A percentile compares a stretch with the other conserved stretches of the same genome.
phyloP scores from a whole-genome alignment of 1,284 basidiomycete genomes.

The Trichosporon sp. region DNA sequence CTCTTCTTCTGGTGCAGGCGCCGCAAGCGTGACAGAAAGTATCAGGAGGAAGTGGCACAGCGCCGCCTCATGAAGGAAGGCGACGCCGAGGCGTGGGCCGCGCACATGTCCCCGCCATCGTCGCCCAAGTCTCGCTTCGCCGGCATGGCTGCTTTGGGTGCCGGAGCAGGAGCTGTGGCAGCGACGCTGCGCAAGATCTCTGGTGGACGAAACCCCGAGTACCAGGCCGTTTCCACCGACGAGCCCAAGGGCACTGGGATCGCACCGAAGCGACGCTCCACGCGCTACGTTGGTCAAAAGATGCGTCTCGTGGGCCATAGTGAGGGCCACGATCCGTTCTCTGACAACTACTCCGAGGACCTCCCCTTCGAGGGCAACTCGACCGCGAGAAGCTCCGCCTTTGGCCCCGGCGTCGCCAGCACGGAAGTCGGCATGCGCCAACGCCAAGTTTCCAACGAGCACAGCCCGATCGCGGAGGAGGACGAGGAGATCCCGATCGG shows the following conservation, averaged over 20 bases:
- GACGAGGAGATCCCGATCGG: neutral
- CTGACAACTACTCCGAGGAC: neutral
- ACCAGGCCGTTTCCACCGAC: neutral
- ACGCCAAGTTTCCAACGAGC: neutral
- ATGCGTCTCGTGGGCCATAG: constrained; percentile 2
- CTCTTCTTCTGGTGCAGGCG: constrained; percentile 1
- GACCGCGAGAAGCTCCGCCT: neutral
- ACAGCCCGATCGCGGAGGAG: neutral
- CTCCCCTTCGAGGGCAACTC: neutral
- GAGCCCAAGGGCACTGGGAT: neutral
- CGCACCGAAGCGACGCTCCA: neutral
- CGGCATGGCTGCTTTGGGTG: neutral
- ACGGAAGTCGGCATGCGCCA: neutral
- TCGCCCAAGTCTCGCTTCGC: neutral
- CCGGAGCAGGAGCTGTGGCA: neutral
- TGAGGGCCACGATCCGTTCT: constrained; percentile 2
- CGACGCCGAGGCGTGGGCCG: neutral
- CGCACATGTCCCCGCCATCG: neutral
- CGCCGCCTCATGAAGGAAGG: neutral
- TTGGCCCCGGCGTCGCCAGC: neutral
- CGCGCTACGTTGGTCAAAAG: neutral
- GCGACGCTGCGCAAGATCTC: neutral
- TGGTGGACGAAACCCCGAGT: neutral
- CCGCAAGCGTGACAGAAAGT: neutral
- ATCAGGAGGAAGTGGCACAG: neutral